Evolutionary conservation across 257 asterid species (phyloP).

Genomic region (Thymus quinquecostatus): DNA sequence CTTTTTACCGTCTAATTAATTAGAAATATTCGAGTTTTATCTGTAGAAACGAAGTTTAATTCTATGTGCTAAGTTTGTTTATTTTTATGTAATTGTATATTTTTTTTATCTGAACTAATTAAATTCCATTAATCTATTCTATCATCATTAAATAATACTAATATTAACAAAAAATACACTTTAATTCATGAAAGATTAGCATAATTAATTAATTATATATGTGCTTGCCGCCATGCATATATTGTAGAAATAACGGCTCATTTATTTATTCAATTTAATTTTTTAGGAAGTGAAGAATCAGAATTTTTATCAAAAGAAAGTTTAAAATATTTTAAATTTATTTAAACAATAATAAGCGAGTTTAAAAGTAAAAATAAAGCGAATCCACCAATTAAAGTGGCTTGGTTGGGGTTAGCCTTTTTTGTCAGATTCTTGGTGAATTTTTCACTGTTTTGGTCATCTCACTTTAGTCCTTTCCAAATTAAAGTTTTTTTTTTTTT

Average conservation of each 20-base stretch:
- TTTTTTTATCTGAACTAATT: too few relatives aligned
- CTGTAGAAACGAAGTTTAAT: neutral
- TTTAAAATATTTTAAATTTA: neutral
- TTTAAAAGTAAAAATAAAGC: constrained; percentile 41
- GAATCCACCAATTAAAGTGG: constrained; percentile 60
- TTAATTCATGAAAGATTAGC: neutral
- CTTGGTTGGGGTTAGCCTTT: constrained; percentile 44
- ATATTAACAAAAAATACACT: neutral
- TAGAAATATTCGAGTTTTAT: constrained; percentile 13
- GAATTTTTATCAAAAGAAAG: constrained; percentile 18
- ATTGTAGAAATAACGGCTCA: constrained; percentile 19
- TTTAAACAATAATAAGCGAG: constrained; percentile 21
- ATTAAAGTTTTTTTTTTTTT: constrained; percentile 5
- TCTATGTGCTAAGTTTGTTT: neutral
- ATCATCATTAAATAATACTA: neutral
- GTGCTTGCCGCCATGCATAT: constrained; percentile 41
- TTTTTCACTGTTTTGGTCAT: constrained; percentile 46
- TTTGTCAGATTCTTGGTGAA: constrained; percentile 46
- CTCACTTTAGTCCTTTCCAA: constrained; percentile 52
- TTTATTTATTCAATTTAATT: neutral
- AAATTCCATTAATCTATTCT: neutral
- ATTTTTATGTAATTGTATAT: too few relatives aligned
- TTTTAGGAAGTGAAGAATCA: constrained; percentile 1
- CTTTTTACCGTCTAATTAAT: neutral
- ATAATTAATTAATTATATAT: neutral